Evolutionary conservation across 2,329 filamentous ascomycete species (phyloP), one percentile per base, ranked within the genome.

Genomic region (Fusarium chuoi): DNA sequence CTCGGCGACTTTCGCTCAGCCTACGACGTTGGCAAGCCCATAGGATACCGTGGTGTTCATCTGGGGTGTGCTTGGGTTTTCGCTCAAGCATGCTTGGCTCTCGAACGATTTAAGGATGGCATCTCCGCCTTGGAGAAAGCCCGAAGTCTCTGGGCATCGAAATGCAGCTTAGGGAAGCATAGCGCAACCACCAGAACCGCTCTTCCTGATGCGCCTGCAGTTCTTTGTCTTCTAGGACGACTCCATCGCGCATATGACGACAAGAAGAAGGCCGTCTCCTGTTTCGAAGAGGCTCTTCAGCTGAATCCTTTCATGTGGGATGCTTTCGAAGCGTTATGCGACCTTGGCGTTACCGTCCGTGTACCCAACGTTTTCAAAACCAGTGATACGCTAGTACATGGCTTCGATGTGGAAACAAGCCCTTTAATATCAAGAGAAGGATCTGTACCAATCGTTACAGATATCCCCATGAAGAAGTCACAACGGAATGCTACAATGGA

Each of bases 241-340:
- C 86, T 99, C 35, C 96, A 95, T 84, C 90, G 93, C 55, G 94
- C 90, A 6, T 92, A 96, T 77, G 93, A 98, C 76, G 89, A 94
- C 78, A 93, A 93, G 78, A 93, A 93, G 76, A 95, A 94, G 82
- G 95, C 96, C 13, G 91, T 96, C 22, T 89, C 93, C 74, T 94
- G 90, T 81, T 98, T 96, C 80, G 94, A 97, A 75, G 94, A 97
- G 68, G 91, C 95, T 11, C 85, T 99, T 77, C 97, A 95, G 83
- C 82, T 91, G 62, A 99, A 98, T 79, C 95, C 96, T 4, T 96
- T 98, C 82, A 96, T 98, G 89, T 99, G 96, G 96, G 96, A 99
- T 85, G 95, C 96, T 1, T 98, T 98, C 78, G 91, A 92, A 28
- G 92, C 90, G 22, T 88, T 99, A 13, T 98, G 95, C 80, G 95